Base-by-base conservation (phyloP, 1,139 yeast species). In the Hemisphaericaspora subhashii region DNA sequence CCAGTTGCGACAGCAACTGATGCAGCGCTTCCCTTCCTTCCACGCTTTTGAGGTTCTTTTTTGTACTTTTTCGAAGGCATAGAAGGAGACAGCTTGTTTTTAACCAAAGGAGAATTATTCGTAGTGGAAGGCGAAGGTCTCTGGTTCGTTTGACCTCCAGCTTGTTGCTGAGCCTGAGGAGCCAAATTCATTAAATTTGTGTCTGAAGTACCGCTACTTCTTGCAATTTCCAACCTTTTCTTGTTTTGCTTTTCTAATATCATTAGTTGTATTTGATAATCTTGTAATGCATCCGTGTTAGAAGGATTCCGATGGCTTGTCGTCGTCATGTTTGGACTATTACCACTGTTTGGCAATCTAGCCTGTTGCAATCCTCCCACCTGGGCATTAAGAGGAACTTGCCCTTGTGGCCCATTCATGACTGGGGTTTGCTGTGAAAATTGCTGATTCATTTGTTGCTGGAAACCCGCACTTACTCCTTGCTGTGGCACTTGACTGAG, bases 191-290 rank as follows among this genome's bases (percentile, higher is more conserved):
- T 14, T 22, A 37, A 22, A 25, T 37, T 41, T 11, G 42, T 22
- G 13, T 43, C 48, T 1, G 45, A 35, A 3, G 33, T 30, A 5
- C 43, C 51, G 46, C 55, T 59, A 47, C 58, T 62, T 46, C 78
- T 57, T 7, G 79, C 77, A 39, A 73, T 72, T 50, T 74, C 78
- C 40, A 76, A 71, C 24, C 83, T 69, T 55, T 79, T 79, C 57
- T 81, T 82, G 57, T 83, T 83, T 54, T 83, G 89, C 48, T 79
- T 79, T 48, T 85, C 92, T 43, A 85, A 62, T 32, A 82, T 58
- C 79, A 84, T 77, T 47, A 85, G 63, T 58, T 85, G 92, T 74
- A 78, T 77, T 58, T 85, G 92, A 57, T 85, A 85, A 55, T 84
- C 90, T 46, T 81, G 85, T 35, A 84, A 64, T 2, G 77, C 77